Base-by-base conservation (phyloP, 305 asterid genomes). In the Fraxinus baroniana region DNA sequence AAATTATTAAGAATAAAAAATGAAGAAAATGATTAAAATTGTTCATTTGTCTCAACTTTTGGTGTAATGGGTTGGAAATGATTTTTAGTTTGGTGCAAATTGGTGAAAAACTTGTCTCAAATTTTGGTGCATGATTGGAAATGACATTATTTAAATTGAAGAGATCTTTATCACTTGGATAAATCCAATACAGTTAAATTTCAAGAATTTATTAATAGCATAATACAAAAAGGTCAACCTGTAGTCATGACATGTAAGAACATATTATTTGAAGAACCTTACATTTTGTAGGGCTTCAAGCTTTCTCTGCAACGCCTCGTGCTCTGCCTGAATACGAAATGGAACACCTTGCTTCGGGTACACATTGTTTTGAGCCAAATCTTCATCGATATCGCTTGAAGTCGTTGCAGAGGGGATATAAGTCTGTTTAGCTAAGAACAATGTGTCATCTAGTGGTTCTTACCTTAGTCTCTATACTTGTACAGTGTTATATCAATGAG, bases 271-370 rank as follows among this genome's bases (percentile, higher is more conserved):
- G 13, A 26, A 15, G 7, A 32, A 20, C 80, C 97, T 87, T 91
- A 93, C 98, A 86, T 84, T 94, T 89, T 95, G 98, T 82, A 93
- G 91, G 24, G 94, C 92, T 85, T 95, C 99, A 64, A 95, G 99
- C 87, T 94, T 92, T 87, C 82, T 96, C 91, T 93, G 99, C 83
- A 94, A 86, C 5, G 95, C 98, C 82, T 95, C 98, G 55, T 96
- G 99, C 89, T 95, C 99, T 80, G 97, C 99, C 88, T 90, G 88
- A 85, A 96, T 91, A 79, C 98, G 97, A 85, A 91, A 94, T 30
- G 98, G 98, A 85, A 94, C 98, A 73, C 99, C 98, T 66, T 91
- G 95, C 91, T 94, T 94, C 84, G 93, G 97, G 85, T 92, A 85
- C 81, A 94, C 99, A 76, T 95, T 93, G 70, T 87, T 91, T 85